Conservation (phyloP, 1,139 yeast genomes). For the Saccharomyces hybrid region DNA sequence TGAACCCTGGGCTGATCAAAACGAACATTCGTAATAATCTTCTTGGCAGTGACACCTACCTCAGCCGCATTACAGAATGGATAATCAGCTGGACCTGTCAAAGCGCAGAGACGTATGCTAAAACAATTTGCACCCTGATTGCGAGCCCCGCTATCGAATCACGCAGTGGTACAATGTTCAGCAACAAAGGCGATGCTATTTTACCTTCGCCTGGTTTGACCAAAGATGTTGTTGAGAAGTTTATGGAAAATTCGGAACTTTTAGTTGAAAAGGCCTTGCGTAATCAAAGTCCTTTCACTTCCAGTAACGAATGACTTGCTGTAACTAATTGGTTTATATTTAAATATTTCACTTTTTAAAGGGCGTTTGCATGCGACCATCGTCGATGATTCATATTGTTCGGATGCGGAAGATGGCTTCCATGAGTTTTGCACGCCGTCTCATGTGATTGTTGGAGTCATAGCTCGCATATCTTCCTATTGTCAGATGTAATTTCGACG, state of each 20-base stretch:
- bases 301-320: not conserved
- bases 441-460: not conserved
- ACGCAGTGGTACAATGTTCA: constrained; percentile 28
- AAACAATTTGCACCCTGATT: constrained; percentile 28
- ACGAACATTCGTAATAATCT: constrained; percentile 32
- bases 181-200: constrained; percentile 27
- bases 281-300: not conserved
- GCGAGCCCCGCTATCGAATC: constrained; percentile 28
- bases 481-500: not conserved
- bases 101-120: constrained; percentile 32
- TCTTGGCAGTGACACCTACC: constrained; percentile 27
- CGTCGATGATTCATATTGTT: not conserved
- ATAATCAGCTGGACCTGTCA: constrained; percentile 29
- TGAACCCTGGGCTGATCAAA: constrained; percentile 35
- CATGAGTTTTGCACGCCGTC: not conserved
- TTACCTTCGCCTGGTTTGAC: constrained; percentile 27
- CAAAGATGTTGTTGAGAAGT: constrained; percentile 25
- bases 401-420: not conserved
- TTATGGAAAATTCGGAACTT: constrained; percentile 19
- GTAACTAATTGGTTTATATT: not conserved
- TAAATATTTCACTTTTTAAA: not conserved
- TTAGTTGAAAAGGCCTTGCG: constrained; percentile 9
- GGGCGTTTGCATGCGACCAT: not conserved
- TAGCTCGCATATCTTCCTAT: not conserved
- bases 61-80: constrained; percentile 24